Base-by-base conservation (phyloP, 2,329 filamentous ascomycete species). In the Arthroderma uncinatum region DNA sequence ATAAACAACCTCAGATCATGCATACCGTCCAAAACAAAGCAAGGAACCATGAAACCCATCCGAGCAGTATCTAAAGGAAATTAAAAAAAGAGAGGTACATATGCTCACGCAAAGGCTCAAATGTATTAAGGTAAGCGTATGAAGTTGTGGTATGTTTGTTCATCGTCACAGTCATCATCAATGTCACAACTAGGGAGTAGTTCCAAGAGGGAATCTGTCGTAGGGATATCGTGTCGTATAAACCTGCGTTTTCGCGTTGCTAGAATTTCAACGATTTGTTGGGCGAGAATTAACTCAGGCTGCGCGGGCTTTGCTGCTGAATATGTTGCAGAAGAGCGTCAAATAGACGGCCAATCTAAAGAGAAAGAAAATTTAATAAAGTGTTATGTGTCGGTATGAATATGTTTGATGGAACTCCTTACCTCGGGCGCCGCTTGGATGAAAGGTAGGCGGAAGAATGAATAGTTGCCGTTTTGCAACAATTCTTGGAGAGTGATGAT, bases 371-470 rank as follows among this genome's bases (percentile, higher is more conserved):
- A 28, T 21, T 61, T 61, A 61, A 57, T 6, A 54, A 33, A 6
- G 42, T 30, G n/a, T 6, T 34, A 14, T 42, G 19, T 37, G 23
- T 33, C 47, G 2, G 7, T 23, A 16, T 12, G 4, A 47, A 19
- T 23, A n/a, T 39, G 12, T 42, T 52, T 44, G 7, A n/a, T 14
- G 33, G 37, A 10, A 1, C 28, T 42, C 63, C 70, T 71, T 78
- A 94, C 90, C 78, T 96, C 90, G 62, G 90, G 90, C 64, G 86
- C 83, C 63, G 85, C 82, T 76, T 95, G 94, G 73, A 97, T 87
- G 66, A 95, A 96, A 25, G 89, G 87, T 63, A 95, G 79, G 54
- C 93, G 88, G 77, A 94, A 97, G 78, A 98, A 95, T 67, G 84
- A 84, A 71, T 92, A 94, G 68, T 84, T 88, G 56, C 87, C 85